A percentile compares a stretch with the other conserved stretches of the same genome.
Evolutionary conservation across 2,329 filamentous ascomycete species (phyloP).

Genomic region (Cladosporium sp.): DNA sequence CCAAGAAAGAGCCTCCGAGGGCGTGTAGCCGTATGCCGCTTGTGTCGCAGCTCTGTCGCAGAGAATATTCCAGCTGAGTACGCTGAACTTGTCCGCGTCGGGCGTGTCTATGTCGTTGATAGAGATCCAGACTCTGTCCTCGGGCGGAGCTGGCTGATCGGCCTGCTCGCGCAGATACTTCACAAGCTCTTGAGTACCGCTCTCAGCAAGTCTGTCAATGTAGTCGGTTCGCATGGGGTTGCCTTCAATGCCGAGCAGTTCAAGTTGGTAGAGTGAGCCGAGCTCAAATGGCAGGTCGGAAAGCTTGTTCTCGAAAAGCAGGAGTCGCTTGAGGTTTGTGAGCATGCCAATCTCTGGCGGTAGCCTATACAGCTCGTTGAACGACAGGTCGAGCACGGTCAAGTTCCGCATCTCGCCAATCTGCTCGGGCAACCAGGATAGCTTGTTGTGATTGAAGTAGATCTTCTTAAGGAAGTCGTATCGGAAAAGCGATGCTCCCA

Average conservation of each 20-base stretch:
- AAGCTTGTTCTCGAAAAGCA: constrained; percentile 89
- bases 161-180: constrained; percentile 80
- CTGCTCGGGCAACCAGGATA: constrained; percentile 73
- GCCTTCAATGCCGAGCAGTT: constrained; percentile 87
- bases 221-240: constrained; percentile 75
- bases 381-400: constrained; percentile 81
- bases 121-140: constrained; percentile 75
- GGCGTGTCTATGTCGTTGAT: constrained; percentile 59
- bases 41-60: constrained; percentile 91
- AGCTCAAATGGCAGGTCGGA: constrained; percentile 80
- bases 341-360: constrained; percentile 96
- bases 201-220: constrained; percentile 81
- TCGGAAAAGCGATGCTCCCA: constrained; percentile 77
- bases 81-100: constrained; percentile 68
- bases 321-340: constrained; percentile 80
- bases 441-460: constrained; percentile 90
- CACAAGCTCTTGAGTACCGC: constrained; percentile 83
- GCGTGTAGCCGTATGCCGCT: constrained; percentile 85
- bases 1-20: constrained; percentile 80
- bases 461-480: constrained; percentile 90
- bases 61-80: constrained; percentile 93
- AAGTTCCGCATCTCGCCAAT: constrained; percentile 83
- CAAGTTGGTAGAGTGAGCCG: constrained; percentile 83
- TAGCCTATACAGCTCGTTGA: constrained; percentile 79
- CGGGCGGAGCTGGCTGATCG: constrained; percentile 68